These are phyloP conservation scores for Cymbidium sinense DNA, from an alignment of 106 monocot genomes.

Conservation along the genomic window DNA sequence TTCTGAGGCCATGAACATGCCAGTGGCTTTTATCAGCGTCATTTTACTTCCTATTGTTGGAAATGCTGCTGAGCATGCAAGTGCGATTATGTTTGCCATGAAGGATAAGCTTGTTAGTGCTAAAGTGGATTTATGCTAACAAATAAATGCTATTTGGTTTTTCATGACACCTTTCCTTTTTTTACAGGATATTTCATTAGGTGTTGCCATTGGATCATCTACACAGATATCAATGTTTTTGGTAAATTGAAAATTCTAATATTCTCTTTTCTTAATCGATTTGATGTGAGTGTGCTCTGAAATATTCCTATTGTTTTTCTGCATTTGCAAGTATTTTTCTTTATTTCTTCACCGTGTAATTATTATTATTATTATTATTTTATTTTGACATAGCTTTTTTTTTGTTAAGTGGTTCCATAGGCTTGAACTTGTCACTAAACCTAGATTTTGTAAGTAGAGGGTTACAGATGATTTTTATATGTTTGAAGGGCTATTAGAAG, in stretches of 20 bases:
- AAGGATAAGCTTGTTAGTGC: constrained; percentile 85
- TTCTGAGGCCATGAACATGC: constrained; percentile 78
- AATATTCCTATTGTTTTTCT: not conserved
- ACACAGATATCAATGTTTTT: constrained; percentile 98
- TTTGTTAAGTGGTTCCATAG: not conserved
- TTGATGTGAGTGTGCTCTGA: not conserved
- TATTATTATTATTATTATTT: not conserved
- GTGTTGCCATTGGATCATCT: constrained; percentile 95
- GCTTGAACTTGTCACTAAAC: not conserved
- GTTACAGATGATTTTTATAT: not conserved
- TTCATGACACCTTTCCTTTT: not conserved
- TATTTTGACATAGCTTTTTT: not conserved
- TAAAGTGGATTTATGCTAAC: not conserved
- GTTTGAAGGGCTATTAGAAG: not conserved
- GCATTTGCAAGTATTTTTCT: not conserved
- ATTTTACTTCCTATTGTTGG: constrained; percentile 97
- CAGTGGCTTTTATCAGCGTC: constrained; percentile 90
- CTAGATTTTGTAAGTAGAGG: not conserved
- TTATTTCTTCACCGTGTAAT: not conserved
- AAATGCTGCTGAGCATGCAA: constrained; percentile 97
- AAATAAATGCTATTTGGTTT: constrained; percentile 7
- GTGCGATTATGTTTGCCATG: constrained; percentile 97
- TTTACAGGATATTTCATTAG: constrained; percentile 77
- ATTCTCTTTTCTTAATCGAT: not conserved
- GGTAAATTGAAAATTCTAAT: constrained; percentile 25